Base-by-base conservation (phyloP, 352 stramenopile species). In the Pelagophyceae sp. region DNA sequence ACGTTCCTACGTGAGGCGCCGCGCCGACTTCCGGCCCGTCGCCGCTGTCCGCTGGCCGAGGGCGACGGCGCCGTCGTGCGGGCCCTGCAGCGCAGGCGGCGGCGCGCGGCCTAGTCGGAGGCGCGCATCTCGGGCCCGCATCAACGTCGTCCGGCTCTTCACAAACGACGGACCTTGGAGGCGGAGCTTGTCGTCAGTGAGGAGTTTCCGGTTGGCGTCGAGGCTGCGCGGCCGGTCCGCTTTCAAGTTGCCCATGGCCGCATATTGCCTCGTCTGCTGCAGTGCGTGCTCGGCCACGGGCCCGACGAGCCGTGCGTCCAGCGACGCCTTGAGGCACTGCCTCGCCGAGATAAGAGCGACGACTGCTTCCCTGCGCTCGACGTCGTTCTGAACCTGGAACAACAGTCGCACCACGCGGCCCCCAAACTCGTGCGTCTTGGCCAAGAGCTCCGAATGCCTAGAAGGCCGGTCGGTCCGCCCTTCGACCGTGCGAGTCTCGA, bases 341-440 rank as follows among this genome's bases (percentile, higher is more conserved):
- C 67, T 33, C 38, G 67, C 33, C 15, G 67, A 74, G 27, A 74
- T 31, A 37, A 74, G 67, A 31, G 67, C 67, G 35, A 74, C 67
- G 67, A 35, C 29, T 23, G 17, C 67, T n/a, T 74, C 67, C 67
- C 58, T 74, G 20, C 67, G 67, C 38, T 74, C 67, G 25, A 35
- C 35, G 67, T 74, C 67, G 37, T 74, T 74, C 67, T 74, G 20
- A 23, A 74, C 17, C 33, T 29, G 35, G 38, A 38, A 74, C 11
- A 74, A n/a, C 15, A 74, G 67, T 1, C 67, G 33, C 15, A 74
- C 67, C 19, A 74, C 67, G 11, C 67, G 33, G 19, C 67, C 67
- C 33, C 67, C 67, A 37, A 74, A 74, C 67, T 74, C 67, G 33
- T 50, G 33, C 2, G 67, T 74, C 67, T 37, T 11, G 35, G 67